Percentiles rank a stretch among this genome's conserved stretches.
Evolutionary conservation across 148 eudicot species (phyloP).

Genomic region (Rhododendron mucronatum): DNA sequence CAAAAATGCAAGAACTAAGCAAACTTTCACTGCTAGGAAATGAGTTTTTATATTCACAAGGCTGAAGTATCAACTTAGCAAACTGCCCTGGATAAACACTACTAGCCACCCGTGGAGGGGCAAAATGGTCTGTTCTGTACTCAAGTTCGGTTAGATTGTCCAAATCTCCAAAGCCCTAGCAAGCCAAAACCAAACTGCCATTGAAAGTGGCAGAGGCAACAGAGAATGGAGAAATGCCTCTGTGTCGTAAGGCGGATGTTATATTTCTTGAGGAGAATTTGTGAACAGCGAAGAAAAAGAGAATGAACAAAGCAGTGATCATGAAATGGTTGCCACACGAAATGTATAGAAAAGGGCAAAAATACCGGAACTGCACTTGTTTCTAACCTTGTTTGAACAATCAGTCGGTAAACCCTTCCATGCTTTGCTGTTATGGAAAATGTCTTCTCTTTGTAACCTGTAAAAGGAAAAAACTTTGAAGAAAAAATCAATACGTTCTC

Average conservation of each 20-base stretch:
- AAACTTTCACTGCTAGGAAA: constrained; percentile 19
- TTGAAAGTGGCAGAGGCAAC: constrained; percentile 38
- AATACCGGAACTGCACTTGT: constrained; percentile 37
- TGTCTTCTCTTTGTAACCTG: not conserved
- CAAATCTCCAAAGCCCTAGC: constrained; percentile 40
- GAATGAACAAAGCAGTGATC: constrained; percentile 38
- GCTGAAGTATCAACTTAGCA: constrained; percentile 37
- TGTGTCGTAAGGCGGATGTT: not conserved
- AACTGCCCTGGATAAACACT: constrained; percentile 42
- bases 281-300: constrained; percentile 29
- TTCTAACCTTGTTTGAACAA: constrained; percentile 20
- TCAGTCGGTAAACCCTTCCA: not conserved
- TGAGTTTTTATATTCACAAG: constrained; percentile 24
- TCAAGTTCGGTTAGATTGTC: constrained; percentile 31
- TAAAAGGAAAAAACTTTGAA: not conserved
- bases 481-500: not conserved
- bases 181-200: constrained; percentile 47
- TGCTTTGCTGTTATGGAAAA: not conserved
- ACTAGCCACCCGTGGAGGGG: constrained; percentile 57
- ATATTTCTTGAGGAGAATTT: not conserved
- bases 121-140: constrained; percentile 24
- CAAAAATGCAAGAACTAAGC: constrained; percentile 38
- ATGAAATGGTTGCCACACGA: constrained; percentile 60
- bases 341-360: constrained; percentile 34
- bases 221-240: constrained; percentile 32